Conservation (phyloP, 108 stramenopile species). For the Nitzschia sp. region DNA sequence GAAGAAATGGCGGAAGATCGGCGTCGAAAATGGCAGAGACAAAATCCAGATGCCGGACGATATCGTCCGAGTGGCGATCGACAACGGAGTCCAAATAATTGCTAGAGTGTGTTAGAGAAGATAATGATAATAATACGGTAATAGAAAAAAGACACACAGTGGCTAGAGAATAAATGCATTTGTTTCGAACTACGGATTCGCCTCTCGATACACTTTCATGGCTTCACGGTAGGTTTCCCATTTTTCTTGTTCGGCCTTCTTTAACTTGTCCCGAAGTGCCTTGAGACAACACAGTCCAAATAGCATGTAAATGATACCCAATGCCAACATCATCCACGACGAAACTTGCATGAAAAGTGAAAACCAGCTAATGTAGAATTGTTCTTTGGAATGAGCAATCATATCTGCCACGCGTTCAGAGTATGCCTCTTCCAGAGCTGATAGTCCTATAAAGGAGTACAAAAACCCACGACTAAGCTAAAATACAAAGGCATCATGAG, state of each 20-base stretch:
- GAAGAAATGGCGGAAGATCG: slow-evolving; percentile 87
- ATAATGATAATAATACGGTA: too few relatives aligned
- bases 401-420: slow-evolving; percentile 60
- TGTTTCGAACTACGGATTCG: slow-evolving; percentile 1
- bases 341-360: slow-evolving; percentile 63
- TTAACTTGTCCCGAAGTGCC: slow-evolving; percentile 57
- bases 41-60: slow-evolving; percentile 77
- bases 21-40: slow-evolving; percentile 74
- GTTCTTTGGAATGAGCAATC: slow-evolving; percentile 27
- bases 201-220: slow-evolving; percentile 26
- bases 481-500: background rate
- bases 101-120: too few relatives aligned
- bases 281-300: slow-evolving; percentile 74
- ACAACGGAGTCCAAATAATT: slow-evolving; percentile 51
- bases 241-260: slow-evolving; percentile 43
- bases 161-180: background rate
- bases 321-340: slow-evolving; percentile 52
- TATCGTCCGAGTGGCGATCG: slow-evolving; percentile 77
- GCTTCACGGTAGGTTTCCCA: slow-evolving; percentile 58
- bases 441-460: slow-evolving; percentile 79
- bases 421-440: slow-evolving; percentile 59
- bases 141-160: background rate
- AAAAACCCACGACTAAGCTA: slow-evolving; percentile 64
- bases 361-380: slow-evolving; percentile 46
- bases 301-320: slow-evolving; percentile 64